phyloP scores from a whole-genome alignment of 2,329 filamentous ascomycete genomes.

The Apiospora pterosperma region DNA sequence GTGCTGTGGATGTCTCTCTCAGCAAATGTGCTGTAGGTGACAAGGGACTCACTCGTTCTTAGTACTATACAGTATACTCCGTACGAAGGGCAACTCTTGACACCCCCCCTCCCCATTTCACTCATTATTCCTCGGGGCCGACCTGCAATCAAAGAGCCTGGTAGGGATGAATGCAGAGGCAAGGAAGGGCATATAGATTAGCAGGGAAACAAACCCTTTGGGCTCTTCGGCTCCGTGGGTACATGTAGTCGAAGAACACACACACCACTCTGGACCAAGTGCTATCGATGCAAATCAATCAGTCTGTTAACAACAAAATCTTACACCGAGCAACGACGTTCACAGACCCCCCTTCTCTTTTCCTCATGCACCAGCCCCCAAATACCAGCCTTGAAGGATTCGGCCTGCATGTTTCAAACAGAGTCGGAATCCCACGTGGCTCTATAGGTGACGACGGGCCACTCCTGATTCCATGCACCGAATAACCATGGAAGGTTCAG shows the following conservation, averaged over 20 bases:
- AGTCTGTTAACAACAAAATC: neutral
- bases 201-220: no score
- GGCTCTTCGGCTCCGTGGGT: no score
- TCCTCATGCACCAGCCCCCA: neutral
- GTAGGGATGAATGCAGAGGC: neutral
- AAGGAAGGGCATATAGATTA: no score
- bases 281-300: neutral
- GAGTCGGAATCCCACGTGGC: neutral
- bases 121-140: neutral
- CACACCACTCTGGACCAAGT: neutral
- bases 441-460: neutral
- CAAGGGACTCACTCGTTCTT: no score
- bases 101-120: neutral
- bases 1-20: neutral
- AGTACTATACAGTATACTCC: no score
- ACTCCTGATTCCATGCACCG: neutral
- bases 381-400: neutral
- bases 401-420: neutral
- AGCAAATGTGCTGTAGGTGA: neutral
- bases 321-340: neutral
- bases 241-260: neutral
- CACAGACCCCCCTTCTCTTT: neutral
- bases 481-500: neutral
- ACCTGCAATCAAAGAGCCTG: neutral
- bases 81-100: neutral